These are phyloP conservation scores for Colletotrichum gloeosporioides DNA, from an alignment of 2,329 filamentous ascomycete species.

Conservation along the genomic window DNA sequence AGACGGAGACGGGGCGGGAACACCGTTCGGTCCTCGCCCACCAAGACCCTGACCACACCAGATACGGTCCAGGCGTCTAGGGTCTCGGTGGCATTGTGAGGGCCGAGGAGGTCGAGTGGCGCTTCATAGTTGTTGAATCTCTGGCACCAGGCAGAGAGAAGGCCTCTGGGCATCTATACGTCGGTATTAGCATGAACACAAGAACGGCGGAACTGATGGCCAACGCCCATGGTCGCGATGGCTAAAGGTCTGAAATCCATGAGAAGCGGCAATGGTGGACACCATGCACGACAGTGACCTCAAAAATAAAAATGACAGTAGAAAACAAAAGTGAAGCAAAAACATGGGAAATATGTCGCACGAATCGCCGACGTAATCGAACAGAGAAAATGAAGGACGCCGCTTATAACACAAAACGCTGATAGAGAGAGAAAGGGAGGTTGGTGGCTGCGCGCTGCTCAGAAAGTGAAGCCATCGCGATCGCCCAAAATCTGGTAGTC, in stretches of 20 bases:
- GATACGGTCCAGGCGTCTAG: not conserved
- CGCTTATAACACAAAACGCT: not conserved
- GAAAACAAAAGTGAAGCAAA: not conserved
- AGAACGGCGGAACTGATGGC: not conserved
- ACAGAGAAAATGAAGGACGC: not conserved
- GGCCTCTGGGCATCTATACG: too few species aligned
- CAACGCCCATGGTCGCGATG: not conserved
- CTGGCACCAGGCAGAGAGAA: not conserved
- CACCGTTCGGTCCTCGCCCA: not conserved
- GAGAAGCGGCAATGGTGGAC: not conserved
- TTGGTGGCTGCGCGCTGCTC: not conserved
- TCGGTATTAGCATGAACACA: too few species aligned
- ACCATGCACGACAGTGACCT: not conserved
- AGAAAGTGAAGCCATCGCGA: not conserved
- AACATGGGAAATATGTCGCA: not conserved
- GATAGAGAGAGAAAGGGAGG: not conserved
- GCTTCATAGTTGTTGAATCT: not conserved
- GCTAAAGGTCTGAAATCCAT: not conserved
- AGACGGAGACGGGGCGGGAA: constrained; percentile 5
- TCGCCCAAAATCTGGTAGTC: not conserved
- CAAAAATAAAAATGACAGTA: not conserved
- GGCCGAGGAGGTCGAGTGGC: not conserved
- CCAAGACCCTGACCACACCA: not conserved
- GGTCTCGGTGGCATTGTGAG: not conserved
- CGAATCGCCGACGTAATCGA: not conserved